Evolutionary conservation across 768 basidiomycete species (phyloP).

Genomic region (Cystobasidium tubakii): DNA sequence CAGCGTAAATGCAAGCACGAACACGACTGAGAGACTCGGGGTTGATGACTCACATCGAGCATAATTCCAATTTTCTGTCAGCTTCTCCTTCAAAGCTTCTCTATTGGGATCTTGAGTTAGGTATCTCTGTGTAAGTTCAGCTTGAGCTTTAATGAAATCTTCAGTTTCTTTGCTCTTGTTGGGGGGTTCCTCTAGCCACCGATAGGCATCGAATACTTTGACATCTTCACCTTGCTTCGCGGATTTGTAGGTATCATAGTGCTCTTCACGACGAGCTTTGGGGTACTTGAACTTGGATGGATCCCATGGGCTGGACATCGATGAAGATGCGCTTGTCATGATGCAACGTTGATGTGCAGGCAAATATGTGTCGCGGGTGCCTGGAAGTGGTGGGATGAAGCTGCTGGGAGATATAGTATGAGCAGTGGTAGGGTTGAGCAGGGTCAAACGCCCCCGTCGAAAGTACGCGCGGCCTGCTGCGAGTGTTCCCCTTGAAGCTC

Average conservation of each 20-base stretch:
- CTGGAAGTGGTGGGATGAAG: too few species aligned
- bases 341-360: background rate
- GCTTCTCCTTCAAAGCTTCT: slow-evolving; percentile 58
- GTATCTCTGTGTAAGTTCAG: slow-evolving; percentile 49
- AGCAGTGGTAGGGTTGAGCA: too few species aligned
- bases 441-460: too few species aligned
- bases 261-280: slow-evolving; percentile 54
- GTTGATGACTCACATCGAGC: slow-evolving; percentile 50
- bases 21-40: background rate
- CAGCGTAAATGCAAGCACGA: background rate
- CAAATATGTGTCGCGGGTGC: too few species aligned
- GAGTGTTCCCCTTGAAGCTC: too few species aligned
- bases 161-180: slow-evolving; percentile 59
- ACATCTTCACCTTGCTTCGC: slow-evolving; percentile 58
- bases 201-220: slow-evolving; percentile 63
- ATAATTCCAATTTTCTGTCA: slow-evolving; percentile 58
- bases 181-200: slow-evolving; percentile 60
- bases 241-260: slow-evolving; percentile 65
- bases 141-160: slow-evolving; percentile 48
- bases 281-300: slow-evolving; percentile 55
- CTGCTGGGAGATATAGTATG: too few species aligned
- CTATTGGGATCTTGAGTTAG: slow-evolving; percentile 63
- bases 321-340: background rate
- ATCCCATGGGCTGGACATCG: background rate
- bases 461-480: too few species aligned